These are phyloP conservation scores for Annulohypoxylon bovei DNA, from an alignment of 495 filamentous ascomycete genomes.

Conservation along the genomic window DNA sequence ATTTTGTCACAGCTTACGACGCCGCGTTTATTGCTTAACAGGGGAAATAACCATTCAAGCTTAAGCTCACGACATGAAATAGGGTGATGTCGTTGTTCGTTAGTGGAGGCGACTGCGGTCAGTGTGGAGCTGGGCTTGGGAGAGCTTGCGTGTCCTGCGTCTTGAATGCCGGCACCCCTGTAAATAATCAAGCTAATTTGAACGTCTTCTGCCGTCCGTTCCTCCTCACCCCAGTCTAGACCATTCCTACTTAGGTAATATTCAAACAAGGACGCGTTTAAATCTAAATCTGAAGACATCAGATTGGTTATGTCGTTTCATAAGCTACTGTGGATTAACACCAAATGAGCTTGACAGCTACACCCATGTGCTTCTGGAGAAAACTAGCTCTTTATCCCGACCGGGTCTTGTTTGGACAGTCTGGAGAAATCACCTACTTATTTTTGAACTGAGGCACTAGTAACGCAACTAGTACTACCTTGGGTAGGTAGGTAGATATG, in stretches of 20 bases:
- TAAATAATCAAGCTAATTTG: slow-evolving; percentile 6
- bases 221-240: background rate
- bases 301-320: background rate
- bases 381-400: background rate
- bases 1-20: slow-evolving; percentile 11
- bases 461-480: background rate
- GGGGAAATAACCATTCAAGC: slow-evolving; percentile 3
- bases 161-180: slow-evolving; percentile 1
- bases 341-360: slow-evolving; percentile 3
- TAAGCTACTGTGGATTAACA: background rate
- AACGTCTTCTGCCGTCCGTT: slow-evolving; percentile 5
- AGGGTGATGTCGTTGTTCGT: slow-evolving; percentile 3
- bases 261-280: background rate
- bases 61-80: background rate
- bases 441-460: background rate
- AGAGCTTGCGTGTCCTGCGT: slow-evolving; percentile 16
- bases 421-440: background rate
- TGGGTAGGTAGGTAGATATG: too few species aligned
- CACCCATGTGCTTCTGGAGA: background rate
- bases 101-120: background rate
- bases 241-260: background rate
- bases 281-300: background rate
- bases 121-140: slow-evolving; percentile 4
- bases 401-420: background rate
- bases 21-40: slow-evolving; percentile 8